Percentiles rank a stretch among this genome's conserved stretches.
These are phyloP conservation scores for Cunninghamia lanceolata DNA, from an alignment of 75 land plant genomes.

Conservation along the genomic window DNA sequence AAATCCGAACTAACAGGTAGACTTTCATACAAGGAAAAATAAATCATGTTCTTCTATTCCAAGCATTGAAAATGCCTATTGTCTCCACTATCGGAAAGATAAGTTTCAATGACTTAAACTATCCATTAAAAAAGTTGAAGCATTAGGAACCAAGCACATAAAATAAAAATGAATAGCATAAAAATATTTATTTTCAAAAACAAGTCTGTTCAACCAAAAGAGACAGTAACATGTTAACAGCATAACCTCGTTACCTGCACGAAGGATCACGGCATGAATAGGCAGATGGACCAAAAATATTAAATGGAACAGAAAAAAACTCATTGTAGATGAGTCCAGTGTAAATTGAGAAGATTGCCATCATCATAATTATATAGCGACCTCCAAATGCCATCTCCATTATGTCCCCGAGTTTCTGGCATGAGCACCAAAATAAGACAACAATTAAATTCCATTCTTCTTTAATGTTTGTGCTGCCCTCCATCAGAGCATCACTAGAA, in stretches of 20 bases:
- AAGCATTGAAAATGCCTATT: background rate
- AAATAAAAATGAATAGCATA: background rate
- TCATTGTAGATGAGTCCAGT: conserved; percentile 98
- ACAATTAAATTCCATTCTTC: background rate
- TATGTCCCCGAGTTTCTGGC: conserved; percentile 96
- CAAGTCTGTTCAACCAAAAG: background rate
- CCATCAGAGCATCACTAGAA: background rate
- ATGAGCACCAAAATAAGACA: background rate
- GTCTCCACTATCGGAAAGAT: background rate
- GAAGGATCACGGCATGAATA: conserved; percentile 82
- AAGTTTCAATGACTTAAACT: background rate
- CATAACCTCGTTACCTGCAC: conserved; percentile 51
- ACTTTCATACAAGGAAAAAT: background rate
- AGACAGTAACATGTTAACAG: conserved; percentile 2
- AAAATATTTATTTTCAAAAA: background rate
- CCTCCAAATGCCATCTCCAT: conserved; percentile 94
- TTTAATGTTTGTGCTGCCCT: background rate
- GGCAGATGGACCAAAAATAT: conserved; percentile 78
- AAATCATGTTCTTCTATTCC: background rate
- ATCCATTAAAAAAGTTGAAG: background rate
- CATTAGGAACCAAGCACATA: background rate
- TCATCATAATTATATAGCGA: conserved; percentile 90
- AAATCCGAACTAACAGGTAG: background rate
- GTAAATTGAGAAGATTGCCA: conserved; percentile 94
- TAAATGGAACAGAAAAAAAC: conserved; percentile 92